Percentiles rank a stretch among this genome's conserved stretches.
These are phyloP conservation scores for Cladophialophora chaetospira DNA, from an alignment of 2,329 filamentous ascomycete genomes.

Conservation along the genomic window DNA sequence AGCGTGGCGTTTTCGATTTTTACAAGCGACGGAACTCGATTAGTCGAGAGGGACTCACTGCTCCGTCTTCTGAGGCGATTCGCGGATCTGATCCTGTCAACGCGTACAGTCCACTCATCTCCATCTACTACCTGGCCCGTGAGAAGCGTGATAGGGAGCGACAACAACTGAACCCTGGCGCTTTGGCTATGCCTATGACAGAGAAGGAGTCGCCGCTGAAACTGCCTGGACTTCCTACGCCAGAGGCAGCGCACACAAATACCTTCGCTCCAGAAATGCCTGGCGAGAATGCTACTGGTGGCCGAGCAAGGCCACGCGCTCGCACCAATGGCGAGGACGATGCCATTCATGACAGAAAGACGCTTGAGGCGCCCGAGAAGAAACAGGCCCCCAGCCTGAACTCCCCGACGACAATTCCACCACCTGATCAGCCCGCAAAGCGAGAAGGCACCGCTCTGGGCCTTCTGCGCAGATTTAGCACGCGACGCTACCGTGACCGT, in stretches of 20 bases:
- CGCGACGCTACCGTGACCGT: constrained; percentile 68
- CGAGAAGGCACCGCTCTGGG: constrained; percentile 87
- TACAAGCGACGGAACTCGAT: constrained; percentile 92
- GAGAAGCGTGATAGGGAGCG: constrained; percentile 82
- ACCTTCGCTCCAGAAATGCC: constrained; percentile 81
- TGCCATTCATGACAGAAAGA: constrained; percentile 70
- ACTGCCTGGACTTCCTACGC: constrained; percentile 75
- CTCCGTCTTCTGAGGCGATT: constrained; percentile 82
- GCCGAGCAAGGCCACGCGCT: constrained; percentile 78
- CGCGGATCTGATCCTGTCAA: constrained; percentile 86
- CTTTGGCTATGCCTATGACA: constrained; percentile 57
- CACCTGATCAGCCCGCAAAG: constrained; percentile 64
- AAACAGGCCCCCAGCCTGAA: constrained; percentile 42
- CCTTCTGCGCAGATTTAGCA: constrained; percentile 86
- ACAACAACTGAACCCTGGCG: constrained; percentile 60
- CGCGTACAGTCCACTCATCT: constrained; percentile 87
- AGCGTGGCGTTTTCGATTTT: constrained; percentile 91
- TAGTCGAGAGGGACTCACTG: constrained; percentile 82
- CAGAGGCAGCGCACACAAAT: constrained; percentile 88
- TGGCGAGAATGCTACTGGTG: constrained; percentile 82
- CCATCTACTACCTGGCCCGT: constrained; percentile 92
- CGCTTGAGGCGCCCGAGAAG: constrained; percentile 55
- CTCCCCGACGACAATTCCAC: constrained; percentile 33
- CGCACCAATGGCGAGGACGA: constrained; percentile 96
- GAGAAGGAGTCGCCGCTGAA: constrained; percentile 60